Evolutionary conservation across 495 filamentous ascomycete species (phyloP).

Genomic region (Evansstolkia leycettana): DNA sequence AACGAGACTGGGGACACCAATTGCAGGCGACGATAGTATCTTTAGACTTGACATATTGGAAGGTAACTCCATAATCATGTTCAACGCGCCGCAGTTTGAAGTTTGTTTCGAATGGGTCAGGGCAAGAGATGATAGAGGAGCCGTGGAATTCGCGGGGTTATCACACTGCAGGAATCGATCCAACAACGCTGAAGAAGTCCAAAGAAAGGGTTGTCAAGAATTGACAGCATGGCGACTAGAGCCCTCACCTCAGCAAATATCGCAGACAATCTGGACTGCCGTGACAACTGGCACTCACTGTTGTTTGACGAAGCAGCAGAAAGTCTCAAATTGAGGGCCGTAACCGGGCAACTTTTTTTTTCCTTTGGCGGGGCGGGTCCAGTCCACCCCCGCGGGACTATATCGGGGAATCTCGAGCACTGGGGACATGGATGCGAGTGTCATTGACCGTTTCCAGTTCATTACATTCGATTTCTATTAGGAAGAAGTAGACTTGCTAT

Average conservation of each 20-base stretch:
- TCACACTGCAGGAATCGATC: not conserved
- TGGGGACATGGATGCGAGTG: too few relatives aligned
- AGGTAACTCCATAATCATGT: too few relatives aligned
- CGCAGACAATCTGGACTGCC: conserved; percentile 20
- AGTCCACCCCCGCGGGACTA: conserved; percentile 12
- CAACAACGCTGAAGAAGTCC: conserved; percentile 1
- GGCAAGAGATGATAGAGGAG: not conserved
- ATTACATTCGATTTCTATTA: too few relatives aligned
- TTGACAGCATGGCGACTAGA: not conserved
- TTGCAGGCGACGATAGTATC: too few relatives aligned
- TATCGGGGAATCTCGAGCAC: too few relatives aligned
- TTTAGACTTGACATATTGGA: too few relatives aligned
- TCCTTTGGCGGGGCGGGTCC: conserved; percentile 14
- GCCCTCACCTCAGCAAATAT: conserved; percentile 20
- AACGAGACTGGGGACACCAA: too few relatives aligned
- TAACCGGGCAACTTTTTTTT: conserved; percentile 14
- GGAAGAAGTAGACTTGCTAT: too few relatives aligned
- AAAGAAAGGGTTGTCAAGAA: conserved; percentile 1
- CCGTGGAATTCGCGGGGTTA: not conserved
- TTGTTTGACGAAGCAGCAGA: not conserved
- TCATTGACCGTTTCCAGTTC: too few relatives aligned
- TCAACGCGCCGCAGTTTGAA: too few relatives aligned
- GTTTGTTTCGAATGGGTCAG: too few relatives aligned
- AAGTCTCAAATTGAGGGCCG: conserved; percentile 5
- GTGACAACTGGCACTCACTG: conserved; percentile 8